Base-by-base conservation (phyloP, 2,329 filamentous ascomycete genomes). In the Xylariales sp. region DNA sequence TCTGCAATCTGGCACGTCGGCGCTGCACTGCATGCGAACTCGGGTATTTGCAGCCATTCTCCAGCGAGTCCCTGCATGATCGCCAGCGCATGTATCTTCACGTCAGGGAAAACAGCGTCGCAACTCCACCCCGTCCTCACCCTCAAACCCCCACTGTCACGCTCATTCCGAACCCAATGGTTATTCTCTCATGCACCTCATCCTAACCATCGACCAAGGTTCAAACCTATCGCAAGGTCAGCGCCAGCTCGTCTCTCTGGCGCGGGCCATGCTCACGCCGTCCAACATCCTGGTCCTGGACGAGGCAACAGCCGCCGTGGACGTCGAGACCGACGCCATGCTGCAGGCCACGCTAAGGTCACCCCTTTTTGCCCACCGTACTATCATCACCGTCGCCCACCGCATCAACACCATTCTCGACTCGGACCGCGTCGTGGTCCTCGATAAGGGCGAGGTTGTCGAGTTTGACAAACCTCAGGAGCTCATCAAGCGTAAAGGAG, bases 311-410 rank as follows among this genome's bases (percentile, higher is more conserved):
- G 89, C 89, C 51, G 79, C 74, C 18, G 78, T 84, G 9, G 79
- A 85, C 57, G 71, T 84, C 31, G 74, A 84, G 65, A 85, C 81
- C 18, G 81, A 85, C 56, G 78, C 78, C 41, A 69, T 83, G 66
- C 67, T 85, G 41, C 81, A 85, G 65, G 65, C 66, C 35, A 84
- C 81, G 19, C 68, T 84, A 42, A 74, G 80, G 24, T 76, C 76
- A 25, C 74, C 78, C 16, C 62, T 83, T 12, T 98, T 98, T 68
- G 76, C 83, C 47, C 88, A 96, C 64, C 82, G 88, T 40, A 98
- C 93, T 27, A 97, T 98, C 64, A 95, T 98, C 64, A 98, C 93
- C 1, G 95, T 98, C 56, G 93, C 93, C 19, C 93, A 98, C 69
- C 84, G 93, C 42, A 95, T 98, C 70, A 97, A 97, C 69, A 98